A percentile compares a stretch with the other conserved stretches of the same genome.
phyloP scores from a whole-genome alignment of 257 asterid genomes.

The Phtheirospermum japonicum region DNA sequence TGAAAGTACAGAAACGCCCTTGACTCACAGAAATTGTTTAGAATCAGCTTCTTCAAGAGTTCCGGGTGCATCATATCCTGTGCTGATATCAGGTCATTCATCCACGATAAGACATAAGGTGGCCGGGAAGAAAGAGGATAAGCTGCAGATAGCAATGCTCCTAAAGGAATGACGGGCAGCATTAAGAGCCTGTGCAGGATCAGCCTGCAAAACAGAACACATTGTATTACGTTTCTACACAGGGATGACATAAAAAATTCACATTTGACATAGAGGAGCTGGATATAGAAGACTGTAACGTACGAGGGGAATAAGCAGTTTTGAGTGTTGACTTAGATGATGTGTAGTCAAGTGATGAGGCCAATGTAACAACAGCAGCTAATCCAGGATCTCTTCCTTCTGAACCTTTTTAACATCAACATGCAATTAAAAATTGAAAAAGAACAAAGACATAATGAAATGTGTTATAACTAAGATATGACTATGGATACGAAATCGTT shows the following conservation, averaged over 20 bases:
- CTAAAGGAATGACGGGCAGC: slow-evolving; percentile 97
- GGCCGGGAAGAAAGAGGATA: slow-evolving; percentile 92
- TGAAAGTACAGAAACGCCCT: not conserved
- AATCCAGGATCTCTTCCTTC: slow-evolving; percentile 81
- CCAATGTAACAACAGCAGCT: slow-evolving; percentile 86
- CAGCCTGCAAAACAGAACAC: slow-evolving; percentile 60
- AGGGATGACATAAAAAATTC: slow-evolving; percentile 21
- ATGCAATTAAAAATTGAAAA: slow-evolving; percentile 14
- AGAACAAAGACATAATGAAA: not conserved
- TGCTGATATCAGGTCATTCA: slow-evolving; percentile 86
- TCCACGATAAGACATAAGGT: slow-evolving; percentile 84
- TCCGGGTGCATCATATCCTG: slow-evolving; percentile 98
- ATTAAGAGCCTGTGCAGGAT: slow-evolving; percentile 92
- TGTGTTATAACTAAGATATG: not conserved
- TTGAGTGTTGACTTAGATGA: slow-evolving; percentile 80
- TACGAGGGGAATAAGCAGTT: slow-evolving; percentile 81
- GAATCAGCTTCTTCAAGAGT: slow-evolving; percentile 78
- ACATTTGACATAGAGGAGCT: slow-evolving; percentile 13
- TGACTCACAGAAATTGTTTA: slow-evolving; percentile 86
- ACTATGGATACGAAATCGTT: not conserved
- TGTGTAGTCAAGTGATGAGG: slow-evolving; percentile 90
- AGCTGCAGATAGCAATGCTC: slow-evolving; percentile 85
- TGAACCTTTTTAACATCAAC: slow-evolving; percentile 41
- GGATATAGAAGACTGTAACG: slow-evolving; percentile 34
- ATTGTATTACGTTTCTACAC: slow-evolving; percentile 4